Conservation (phyloP, 345 rosid species). For the Eucalyptus caleyi region DNA sequence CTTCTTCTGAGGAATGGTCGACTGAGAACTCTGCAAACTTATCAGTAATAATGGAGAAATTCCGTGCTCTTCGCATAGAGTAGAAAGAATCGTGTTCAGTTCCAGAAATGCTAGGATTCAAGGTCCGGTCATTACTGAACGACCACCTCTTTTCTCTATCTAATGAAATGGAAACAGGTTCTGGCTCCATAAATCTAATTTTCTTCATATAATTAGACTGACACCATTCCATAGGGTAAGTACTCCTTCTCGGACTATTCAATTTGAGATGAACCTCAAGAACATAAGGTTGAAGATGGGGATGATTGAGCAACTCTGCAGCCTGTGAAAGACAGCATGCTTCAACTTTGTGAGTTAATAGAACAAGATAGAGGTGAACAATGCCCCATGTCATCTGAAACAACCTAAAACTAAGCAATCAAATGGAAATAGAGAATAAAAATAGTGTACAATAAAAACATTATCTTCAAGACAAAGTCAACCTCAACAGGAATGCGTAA, state of each 20-base stretch:
- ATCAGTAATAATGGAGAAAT: conserved; percentile 20
- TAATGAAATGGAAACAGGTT: conserved; percentile 4
- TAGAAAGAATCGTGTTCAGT: conserved; percentile 40
- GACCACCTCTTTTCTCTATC: conserved; percentile 48
- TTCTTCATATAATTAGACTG: conserved; percentile 32
- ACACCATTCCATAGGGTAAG: conserved; percentile 33
- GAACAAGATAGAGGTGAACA: not conserved
- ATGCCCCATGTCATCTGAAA: not conserved
- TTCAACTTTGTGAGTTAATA: not conserved
- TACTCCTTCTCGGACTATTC: conserved; percentile 43
- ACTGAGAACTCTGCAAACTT: conserved; percentile 42
- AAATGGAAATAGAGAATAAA: not conserved
- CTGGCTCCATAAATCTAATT: conserved; percentile 33
- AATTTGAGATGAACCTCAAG: conserved; percentile 58
- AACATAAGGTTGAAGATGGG: conserved; percentile 74
- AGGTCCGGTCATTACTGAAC: conserved; percentile 56
- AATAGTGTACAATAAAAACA: not conserved
- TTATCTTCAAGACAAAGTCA: not conserved
- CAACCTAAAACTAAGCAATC: not conserved
- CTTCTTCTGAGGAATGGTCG: conserved; percentile 24
- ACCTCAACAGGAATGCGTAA: not conserved
- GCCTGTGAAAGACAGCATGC: conserved; percentile 36
- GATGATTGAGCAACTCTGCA: conserved; percentile 73
- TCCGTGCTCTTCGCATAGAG: conserved; percentile 34
- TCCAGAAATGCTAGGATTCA: conserved; percentile 58